Base-by-base conservation (phyloP, 495 filamentous ascomycete species). In the Pyrenopolyporus hunteri region DNA sequence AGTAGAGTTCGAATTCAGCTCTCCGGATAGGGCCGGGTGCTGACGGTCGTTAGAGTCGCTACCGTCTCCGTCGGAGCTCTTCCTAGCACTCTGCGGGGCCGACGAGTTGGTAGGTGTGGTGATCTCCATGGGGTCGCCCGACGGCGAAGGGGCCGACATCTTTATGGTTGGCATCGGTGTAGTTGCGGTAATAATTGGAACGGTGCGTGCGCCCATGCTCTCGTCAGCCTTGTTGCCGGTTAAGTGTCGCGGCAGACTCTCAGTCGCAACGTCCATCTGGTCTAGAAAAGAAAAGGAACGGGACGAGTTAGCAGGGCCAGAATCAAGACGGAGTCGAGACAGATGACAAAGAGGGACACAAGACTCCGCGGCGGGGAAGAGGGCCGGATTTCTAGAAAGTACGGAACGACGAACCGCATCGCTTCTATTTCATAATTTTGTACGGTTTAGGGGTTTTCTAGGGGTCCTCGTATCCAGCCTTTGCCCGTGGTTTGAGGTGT, bases 81-180 rank as follows among this genome's bases (percentile, higher is more conserved):
- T 79, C 45, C 72, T 70, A n/a, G 66, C 66, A 22, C 73, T 75
- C n/a, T 72, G 60, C 36, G 75, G 70, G 22, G 76, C 74, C 13
- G 74, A 77, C 26, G 73, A 73, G 57, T 69, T 76, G 14, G 77
- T 79, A 25, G 76, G 76, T 23, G 77, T 75, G 6, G 79, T 76
- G 60, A 80, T 77, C 19, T 81, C 79, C 79, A 81, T 81, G 7
- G 79, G 79, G 36, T 81, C 78, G 48, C 78, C 76, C 37, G 55
- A 52, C 26, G 77, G 77, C 14, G 77, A 78, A 25, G 78, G 78
- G 36, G 76, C 75, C 52, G 78, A 80, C 68, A 76, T 81, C 56
- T 78, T 73, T 60, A 81, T 80, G 29, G 73, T 79, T 40, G 78
- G 78, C 33, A 57, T 72, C 35, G 66, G 59, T 28, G 63, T 67